Evolutionary conservation across 441 rosid genomes (phyloP).

Genomic region (Gossypium lobatum): DNA sequence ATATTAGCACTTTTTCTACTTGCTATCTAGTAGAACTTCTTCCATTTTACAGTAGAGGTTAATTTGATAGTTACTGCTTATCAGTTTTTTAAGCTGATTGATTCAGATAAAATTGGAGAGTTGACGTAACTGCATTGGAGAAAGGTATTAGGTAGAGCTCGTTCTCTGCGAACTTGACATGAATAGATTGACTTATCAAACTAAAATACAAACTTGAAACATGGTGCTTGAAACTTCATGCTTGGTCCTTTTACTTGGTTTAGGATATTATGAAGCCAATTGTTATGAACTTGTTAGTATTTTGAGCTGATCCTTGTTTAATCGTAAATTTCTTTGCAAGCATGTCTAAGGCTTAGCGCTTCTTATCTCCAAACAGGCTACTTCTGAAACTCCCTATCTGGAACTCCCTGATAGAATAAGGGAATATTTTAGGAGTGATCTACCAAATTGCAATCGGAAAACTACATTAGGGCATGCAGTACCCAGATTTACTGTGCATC

Average conservation of each 20-base stretch:
- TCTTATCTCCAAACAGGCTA: constrained; percentile 54
- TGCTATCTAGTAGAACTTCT: neutral
- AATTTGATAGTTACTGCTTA: neutral
- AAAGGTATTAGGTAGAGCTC: neutral
- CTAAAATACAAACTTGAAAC: neutral
- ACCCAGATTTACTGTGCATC: constrained; percentile 57
- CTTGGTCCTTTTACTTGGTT: neutral
- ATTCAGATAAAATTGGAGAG: neutral
- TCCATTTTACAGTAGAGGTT: neutral
- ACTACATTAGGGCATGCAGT: constrained; percentile 41
- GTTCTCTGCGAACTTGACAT: neutral
- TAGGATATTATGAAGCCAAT: neutral
- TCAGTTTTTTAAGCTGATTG: neutral
- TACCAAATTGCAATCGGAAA: constrained; percentile 35
- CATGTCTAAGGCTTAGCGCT: constrained; percentile 12
- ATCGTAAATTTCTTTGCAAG: neutral
- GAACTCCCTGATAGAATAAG: constrained; percentile 55
- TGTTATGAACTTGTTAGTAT: neutral
- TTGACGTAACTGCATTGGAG: neutral
- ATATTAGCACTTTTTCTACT: neutral
- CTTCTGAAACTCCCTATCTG: constrained; percentile 62
- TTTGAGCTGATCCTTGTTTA: neutral
- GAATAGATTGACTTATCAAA: neutral
- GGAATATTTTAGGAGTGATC: constrained; percentile 62
- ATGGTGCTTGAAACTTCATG: neutral